These are phyloP conservation scores for Casuarina equisetifolia DNA, from an alignment of 306 rosid genomes.

Conservation along the genomic window DNA sequence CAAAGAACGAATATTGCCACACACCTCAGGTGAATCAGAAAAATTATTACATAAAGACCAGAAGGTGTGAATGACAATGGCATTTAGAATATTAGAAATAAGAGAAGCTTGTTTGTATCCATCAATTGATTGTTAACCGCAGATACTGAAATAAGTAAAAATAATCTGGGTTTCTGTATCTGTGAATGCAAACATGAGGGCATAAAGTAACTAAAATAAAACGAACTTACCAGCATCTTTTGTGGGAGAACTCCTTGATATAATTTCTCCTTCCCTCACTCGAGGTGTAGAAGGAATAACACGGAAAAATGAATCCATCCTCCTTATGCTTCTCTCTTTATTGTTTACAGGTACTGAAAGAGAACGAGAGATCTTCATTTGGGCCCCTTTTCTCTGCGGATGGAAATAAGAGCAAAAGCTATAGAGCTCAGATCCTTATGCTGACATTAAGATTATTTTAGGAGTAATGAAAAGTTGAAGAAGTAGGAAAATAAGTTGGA, in stretches of 20 bases:
- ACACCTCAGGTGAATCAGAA: not conserved
- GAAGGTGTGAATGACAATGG: not conserved
- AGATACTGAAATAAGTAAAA: slow-evolving; percentile 2
- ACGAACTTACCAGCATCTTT: slow-evolving; percentile 56
- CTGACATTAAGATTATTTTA: not conserved
- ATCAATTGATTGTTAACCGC: not conserved
- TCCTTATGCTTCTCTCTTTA: slow-evolving; percentile 55
- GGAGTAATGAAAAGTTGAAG: slow-evolving; percentile 2
- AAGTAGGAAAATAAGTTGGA: not conserved
- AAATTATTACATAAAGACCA: not conserved
- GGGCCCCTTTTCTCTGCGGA: slow-evolving; percentile 61
- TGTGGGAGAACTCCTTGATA: slow-evolving; percentile 41
- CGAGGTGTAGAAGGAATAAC: slow-evolving; percentile 84
- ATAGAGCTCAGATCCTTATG: slow-evolving; percentile 3
- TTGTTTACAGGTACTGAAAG: slow-evolving; percentile 71
- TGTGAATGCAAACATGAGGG: not conserved
- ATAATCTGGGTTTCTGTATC: slow-evolving; percentile 6
- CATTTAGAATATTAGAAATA: not conserved
- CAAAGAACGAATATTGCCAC: not conserved
- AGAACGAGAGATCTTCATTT: slow-evolving; percentile 69
- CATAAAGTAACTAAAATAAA: not conserved
- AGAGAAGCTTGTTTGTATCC: not conserved
- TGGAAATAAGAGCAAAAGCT: slow-evolving; percentile 16
- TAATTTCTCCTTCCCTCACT: slow-evolving; percentile 45
- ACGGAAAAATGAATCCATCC: slow-evolving; percentile 78